Evolutionary conservation across 306 rosid genomes (phyloP).

Genomic region (Hippophae gyantsensis): DNA sequence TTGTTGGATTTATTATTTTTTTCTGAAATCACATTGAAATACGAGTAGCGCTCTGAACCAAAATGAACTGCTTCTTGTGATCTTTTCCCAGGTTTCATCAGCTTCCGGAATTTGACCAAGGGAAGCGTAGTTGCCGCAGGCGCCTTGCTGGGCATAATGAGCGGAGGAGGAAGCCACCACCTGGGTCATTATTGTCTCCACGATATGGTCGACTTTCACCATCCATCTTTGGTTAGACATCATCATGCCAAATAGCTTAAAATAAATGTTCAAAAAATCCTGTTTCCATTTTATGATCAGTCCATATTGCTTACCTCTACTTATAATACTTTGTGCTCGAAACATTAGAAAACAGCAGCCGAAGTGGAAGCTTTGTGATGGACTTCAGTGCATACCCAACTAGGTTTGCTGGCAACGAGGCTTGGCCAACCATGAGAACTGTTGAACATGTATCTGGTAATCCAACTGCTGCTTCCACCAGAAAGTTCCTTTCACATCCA

Average conservation of each 20-base stretch:
- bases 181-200: constrained; percentile 54
- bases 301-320: no score
- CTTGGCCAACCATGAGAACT: constrained; percentile 34
- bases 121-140: constrained; percentile 89
- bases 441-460: constrained; percentile 38
- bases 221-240: constrained; percentile 49
- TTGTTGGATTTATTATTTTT: not conserved
- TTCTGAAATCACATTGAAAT: not conserved
- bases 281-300: no score
- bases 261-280: not conserved
- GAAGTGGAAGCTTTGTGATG: constrained; percentile 65
- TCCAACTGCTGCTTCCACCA: constrained; percentile 23
- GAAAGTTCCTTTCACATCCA: constrained; percentile 31
- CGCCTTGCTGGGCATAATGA: constrained; percentile 95
- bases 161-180: constrained; percentile 86
- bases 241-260: constrained; percentile 5
- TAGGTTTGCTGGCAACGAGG: constrained; percentile 42
- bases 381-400: constrained; percentile 54
- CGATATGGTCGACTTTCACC: constrained; percentile 49
- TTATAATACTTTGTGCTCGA: constrained; percentile 12
- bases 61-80: constrained; percentile 19
- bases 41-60: constrained; percentile 1
- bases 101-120: constrained; percentile 90
- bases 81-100: constrained; percentile 66
- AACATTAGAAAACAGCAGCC: constrained; percentile 41